phyloP scores from a whole-genome alignment of 2,329 filamentous ascomycete species.

The Salinomyces thailandicus region DNA sequence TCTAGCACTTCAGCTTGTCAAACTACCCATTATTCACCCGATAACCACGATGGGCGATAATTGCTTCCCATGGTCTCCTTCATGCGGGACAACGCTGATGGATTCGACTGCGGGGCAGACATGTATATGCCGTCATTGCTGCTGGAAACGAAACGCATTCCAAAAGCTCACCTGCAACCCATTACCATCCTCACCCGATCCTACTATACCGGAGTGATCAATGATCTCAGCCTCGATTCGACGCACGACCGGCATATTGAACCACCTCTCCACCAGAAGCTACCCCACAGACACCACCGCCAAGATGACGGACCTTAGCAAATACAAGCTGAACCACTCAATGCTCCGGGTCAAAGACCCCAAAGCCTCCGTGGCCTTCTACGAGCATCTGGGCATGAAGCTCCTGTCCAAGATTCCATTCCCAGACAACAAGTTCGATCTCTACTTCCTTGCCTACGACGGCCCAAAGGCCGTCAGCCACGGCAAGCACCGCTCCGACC shows the following conservation, averaged over 20 bases:
- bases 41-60: no score
- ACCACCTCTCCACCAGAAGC: slow-evolving; percentile 2
- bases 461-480: slow-evolving; percentile 61
- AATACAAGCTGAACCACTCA: slow-evolving; percentile 56
- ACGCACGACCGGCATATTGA: not conserved
- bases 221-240: no score
- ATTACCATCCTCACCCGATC: no score
- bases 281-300: slow-evolving; percentile 24
- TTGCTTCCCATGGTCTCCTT: no score
- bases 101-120: no score
- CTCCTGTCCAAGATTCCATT: slow-evolving; percentile 70
- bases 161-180: no score
- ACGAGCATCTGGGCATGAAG: slow-evolving; percentile 83
- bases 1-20: no score
- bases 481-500: slow-evolving; percentile 65
- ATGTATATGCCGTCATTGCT: no score
- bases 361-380: slow-evolving; percentile 74
- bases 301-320: slow-evolving; percentile 49
- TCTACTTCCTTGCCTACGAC: slow-evolving; percentile 92
- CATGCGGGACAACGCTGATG: no score
- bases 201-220: no score
- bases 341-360: slow-evolving; percentile 75
- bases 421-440: slow-evolving; percentile 82
- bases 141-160: no score
- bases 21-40: no score